phyloP scores from a whole-genome alignment of 768 basidiomycete genomes.

The Punctularia strigosozonata region DNA sequence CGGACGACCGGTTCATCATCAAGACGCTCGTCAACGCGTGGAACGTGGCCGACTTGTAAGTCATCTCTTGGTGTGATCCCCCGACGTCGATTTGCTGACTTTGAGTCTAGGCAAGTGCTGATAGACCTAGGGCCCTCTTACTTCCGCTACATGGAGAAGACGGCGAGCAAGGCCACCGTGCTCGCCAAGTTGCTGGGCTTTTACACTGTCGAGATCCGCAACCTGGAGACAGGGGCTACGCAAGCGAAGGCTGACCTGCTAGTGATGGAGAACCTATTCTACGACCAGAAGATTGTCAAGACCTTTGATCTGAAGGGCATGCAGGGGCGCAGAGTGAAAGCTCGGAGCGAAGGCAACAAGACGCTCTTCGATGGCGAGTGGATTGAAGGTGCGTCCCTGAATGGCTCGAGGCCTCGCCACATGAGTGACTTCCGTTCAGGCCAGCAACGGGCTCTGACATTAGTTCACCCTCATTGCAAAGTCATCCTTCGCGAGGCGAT shows the following conservation, averaged over 20 bases:
- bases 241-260: constrained; percentile 66
- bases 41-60: constrained; percentile 79
- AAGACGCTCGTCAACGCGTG: constrained; percentile 80
- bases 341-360: constrained; percentile 26
- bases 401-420: neutral
- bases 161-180: constrained; percentile 52
- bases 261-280: constrained; percentile 83
- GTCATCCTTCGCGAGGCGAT: constrained; percentile 60
- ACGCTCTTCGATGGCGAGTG: constrained; percentile 78
- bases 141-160: constrained; percentile 67
- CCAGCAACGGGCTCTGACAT: constrained; percentile 50
- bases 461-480: constrained; percentile 66
- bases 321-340: constrained; percentile 61
- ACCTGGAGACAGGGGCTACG: constrained; percentile 52
- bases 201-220: constrained; percentile 67
- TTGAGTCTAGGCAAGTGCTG: constrained; percentile 63
- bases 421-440: constrained; percentile 21
- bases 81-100: neutral
- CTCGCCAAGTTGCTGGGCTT: constrained; percentile 76
- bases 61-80: neutral
- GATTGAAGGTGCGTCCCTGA: constrained; percentile 49
- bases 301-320: constrained; percentile 83
- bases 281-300: constrained; percentile 49
- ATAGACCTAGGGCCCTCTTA: constrained; percentile 70
- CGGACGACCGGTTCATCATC: constrained; percentile 69